Evolutionary conservation across 371 early-diverging fungal genomes (phyloP).

Genomic region (Mucor indicus): DNA sequence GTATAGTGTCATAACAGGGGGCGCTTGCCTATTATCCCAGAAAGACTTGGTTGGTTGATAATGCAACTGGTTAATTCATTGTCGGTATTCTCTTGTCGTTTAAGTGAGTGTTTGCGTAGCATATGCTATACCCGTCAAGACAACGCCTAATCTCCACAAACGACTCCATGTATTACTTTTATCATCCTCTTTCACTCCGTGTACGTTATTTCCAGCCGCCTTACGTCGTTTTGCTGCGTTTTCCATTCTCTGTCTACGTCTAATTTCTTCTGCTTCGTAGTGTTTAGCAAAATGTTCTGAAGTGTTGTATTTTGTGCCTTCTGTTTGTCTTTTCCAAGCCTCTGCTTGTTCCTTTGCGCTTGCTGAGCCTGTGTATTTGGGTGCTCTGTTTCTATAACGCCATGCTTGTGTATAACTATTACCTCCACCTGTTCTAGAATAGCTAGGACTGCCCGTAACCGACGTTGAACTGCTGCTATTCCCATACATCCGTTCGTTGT

Average conservation of each 20-base stretch:
- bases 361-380: constrained; percentile 33
- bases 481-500: constrained; percentile 20
- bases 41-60: too few species aligned
- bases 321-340: constrained; percentile 5
- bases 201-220: constrained; percentile 18
- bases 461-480: not conserved
- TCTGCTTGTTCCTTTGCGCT: constrained; percentile 46
- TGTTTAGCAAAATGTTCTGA: constrained; percentile 29
- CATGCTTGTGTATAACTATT: constrained; percentile 31
- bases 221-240: constrained; percentile 33
- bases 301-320: constrained; percentile 18
- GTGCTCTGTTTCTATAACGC: constrained; percentile 26
- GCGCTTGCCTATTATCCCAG: too few species aligned
- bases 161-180: constrained; percentile 14
- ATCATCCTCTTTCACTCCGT: constrained; percentile 1
- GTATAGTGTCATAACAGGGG: too few species aligned
- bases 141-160: constrained; percentile 19
- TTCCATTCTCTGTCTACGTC: constrained; percentile 32
- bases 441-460: too few species aligned
- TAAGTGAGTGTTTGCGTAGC: constrained; percentile 8
- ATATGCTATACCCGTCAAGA: constrained; percentile 23
- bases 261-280: constrained; percentile 42
- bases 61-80: not conserved
- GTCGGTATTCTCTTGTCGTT: too few species aligned
- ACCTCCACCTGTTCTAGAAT: constrained; percentile 13